Evolutionary conservation across 331 rosid species (phyloP), one percentile per base, ranked within the genome.

Genomic region (Arachis monticola): DNA sequence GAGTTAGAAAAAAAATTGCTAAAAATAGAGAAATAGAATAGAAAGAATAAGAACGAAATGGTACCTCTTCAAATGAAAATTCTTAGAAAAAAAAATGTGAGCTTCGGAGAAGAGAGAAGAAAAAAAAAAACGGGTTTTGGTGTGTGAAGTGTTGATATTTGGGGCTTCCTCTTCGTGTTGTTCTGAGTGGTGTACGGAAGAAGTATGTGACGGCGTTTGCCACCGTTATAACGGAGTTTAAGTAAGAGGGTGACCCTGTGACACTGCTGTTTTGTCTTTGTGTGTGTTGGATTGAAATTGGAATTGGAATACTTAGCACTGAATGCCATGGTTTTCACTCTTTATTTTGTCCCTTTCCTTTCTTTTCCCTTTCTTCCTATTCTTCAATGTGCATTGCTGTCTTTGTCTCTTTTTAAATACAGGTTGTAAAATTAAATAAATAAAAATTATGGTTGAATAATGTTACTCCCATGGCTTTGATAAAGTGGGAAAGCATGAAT

Each of bases 221-320:
- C 13, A 41, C 46, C 82, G 82, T 77, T 80, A 82, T 82, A 35
- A 78, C 87, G 89, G 83, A 68, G 77, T 10, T 82, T 74, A 67
- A 52, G 40, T 35, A 4, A 35, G 40, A 35, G 64, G 58, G 30
- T 8, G 12, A 48, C 53, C 6, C 50, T 2, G 11, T 8, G 11
- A 47, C 12, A 0, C 12, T 8, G 52, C 52, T 8, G 52, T 47
- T 32, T 32, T 32, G 38, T 32, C 38, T 32, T 32, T 32, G 38
- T 32, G 38, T 32, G 38, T 32, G 38, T 32, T 32, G 38, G 38
- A 32, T 32, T 3, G 3, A 32, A 32, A 32, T 32, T 47, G 52
- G 47, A 44, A 5, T 47, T 14, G 47, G 38, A 32, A 17, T 22
- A 44, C 7, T 2, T 7, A 44, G 17, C 51, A 41, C 40, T 67